Evolutionary conservation across 768 basidiomycete genomes (phyloP).

Genomic region (Lentinula lateritia): DNA sequence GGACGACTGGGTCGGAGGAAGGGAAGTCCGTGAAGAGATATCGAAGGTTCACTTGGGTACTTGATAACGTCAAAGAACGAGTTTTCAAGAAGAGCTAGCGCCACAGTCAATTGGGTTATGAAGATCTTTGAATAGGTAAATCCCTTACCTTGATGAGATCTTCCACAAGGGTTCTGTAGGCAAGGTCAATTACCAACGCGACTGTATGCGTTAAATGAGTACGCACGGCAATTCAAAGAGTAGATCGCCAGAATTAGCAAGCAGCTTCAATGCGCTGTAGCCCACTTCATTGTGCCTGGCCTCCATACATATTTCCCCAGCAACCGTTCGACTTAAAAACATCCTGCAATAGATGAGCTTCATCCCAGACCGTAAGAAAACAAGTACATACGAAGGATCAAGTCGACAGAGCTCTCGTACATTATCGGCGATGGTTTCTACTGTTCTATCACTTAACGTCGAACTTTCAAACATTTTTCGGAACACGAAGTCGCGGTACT

Average conservation of each 20-base stretch:
- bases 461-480: slow-evolving; percentile 78
- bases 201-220: neutral
- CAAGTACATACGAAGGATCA: slow-evolving; percentile 51
- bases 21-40: slow-evolving; percentile 67
- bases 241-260: slow-evolving; percentile 60
- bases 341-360: slow-evolving; percentile 40
- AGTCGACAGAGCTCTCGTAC: slow-evolving; percentile 68
- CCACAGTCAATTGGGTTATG: slow-evolving; percentile 9
- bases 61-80: slow-evolving; percentile 51
- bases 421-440: slow-evolving; percentile 62
- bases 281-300: slow-evolving; percentile 64
- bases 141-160: slow-evolving; percentile 59
- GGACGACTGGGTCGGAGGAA: slow-evolving; percentile 50
- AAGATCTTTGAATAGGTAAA: neutral
- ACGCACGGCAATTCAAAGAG: slow-evolving; percentile 65
- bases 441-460: slow-evolving; percentile 41
- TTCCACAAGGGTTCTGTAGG: slow-evolving; percentile 44
- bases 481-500: slow-evolving; percentile 86
- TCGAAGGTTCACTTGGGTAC: slow-evolving; percentile 48
- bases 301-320: slow-evolving; percentile 80
- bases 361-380: slow-evolving; percentile 1
- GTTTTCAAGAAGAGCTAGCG: slow-evolving; percentile 63
- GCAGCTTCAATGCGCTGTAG: slow-evolving; percentile 60
- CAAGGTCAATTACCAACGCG: neutral
- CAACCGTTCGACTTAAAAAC: slow-evolving; percentile 81